Evolutionary conservation across 106 monocot species (phyloP).

Genomic region (Gastrodia elata): DNA sequence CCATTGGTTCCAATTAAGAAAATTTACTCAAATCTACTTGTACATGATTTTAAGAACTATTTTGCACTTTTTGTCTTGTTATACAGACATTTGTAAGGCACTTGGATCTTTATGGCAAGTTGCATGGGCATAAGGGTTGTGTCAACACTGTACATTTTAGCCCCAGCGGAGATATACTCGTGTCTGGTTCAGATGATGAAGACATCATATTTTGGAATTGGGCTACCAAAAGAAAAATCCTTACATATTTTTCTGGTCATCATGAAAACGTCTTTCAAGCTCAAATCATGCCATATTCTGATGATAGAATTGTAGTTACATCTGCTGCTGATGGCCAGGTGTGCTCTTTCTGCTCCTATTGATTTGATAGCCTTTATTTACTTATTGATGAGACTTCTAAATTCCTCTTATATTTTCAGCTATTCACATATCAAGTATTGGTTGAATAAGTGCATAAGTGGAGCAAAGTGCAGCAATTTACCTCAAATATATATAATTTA

Average conservation of each 20-base stretch:
- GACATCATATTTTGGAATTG: constrained; percentile 81
- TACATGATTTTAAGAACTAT: background rate
- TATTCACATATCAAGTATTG: background rate
- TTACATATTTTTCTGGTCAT: constrained; percentile 75
- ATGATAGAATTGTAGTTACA: constrained; percentile 65
- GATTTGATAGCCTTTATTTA: background rate
- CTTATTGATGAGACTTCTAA: background rate
- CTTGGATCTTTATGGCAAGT: constrained; percentile 43
- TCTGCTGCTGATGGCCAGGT: constrained; percentile 93
- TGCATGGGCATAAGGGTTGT: constrained; percentile 65
- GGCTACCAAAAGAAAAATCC: constrained; percentile 33
- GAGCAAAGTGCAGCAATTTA: too few relatives aligned
- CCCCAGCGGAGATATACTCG: constrained; percentile 49
- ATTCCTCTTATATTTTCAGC: background rate
- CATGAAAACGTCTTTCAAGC: constrained; percentile 73
- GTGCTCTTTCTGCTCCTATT: background rate
- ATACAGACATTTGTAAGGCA: constrained; percentile 49
- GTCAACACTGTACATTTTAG: constrained; percentile 81
- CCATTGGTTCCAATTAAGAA: background rate
- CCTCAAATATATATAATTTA: too few relatives aligned
- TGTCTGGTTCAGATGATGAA: constrained; percentile 85
- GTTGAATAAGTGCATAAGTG: background rate
- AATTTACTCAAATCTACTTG: background rate
- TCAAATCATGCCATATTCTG: constrained; percentile 74
- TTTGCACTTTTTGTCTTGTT: background rate